Evolutionary conservation across 2,329 filamentous ascomycete genomes (phyloP).

Genomic region (Trichoderma sp.): DNA sequence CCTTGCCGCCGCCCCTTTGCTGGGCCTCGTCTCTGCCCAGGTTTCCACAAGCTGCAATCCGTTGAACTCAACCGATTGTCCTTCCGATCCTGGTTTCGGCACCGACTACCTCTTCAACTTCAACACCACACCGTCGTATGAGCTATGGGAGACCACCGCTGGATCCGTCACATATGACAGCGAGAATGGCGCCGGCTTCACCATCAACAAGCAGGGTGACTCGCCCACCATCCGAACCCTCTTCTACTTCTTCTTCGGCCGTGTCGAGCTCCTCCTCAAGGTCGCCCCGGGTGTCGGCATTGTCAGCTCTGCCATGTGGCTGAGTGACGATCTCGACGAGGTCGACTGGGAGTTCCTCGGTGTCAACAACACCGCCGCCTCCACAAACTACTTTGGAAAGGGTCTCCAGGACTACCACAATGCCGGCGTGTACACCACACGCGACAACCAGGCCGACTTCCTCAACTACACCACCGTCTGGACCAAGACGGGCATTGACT

Average conservation of each 20-base stretch:
- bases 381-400: constrained; percentile 80
- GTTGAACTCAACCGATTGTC: constrained; percentile 63
- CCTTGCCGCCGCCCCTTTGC: constrained; percentile 37
- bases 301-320: constrained; percentile 76
- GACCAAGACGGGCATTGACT: constrained; percentile 65
- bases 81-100: constrained; percentile 68
- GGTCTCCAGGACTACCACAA: constrained; percentile 62
- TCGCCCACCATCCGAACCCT: constrained; percentile 75
- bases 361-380: constrained; percentile 57
- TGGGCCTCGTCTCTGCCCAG: constrained; percentile 61
- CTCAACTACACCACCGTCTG: constrained; percentile 77
- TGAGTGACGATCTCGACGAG: constrained; percentile 82
- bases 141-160: constrained; percentile 66
- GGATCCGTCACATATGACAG: constrained; percentile 61
- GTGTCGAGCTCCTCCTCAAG: constrained; percentile 74
- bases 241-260: constrained; percentile 85
- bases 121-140: constrained; percentile 57
- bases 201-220: constrained; percentile 65
- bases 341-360: constrained; percentile 85
- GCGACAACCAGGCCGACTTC: constrained; percentile 56
- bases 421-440: constrained; percentile 55
- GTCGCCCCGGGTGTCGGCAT: constrained; percentile 72
- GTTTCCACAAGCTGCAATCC: constrained; percentile 78
- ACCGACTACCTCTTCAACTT: constrained; percentile 62
- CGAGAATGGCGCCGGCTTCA: constrained; percentile 67